A percentile compares a stretch with the other conserved stretches of the same genome.
Conservation (phyloP, 352 stramenopile genomes). For the Phytophthora syringae region DNA sequence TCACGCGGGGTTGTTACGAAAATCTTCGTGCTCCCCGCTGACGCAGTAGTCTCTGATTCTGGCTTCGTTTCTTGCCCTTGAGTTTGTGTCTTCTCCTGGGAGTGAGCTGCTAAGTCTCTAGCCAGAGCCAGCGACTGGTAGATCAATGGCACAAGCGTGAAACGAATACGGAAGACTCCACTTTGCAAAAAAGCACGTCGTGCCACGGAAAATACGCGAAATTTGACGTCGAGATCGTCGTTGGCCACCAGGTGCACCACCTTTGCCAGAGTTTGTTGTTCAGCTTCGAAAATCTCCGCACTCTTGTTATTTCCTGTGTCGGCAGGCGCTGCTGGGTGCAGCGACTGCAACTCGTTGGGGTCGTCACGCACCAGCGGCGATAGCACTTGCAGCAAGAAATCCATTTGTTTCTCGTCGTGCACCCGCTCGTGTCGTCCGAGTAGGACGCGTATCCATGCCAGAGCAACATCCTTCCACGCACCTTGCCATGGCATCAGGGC, state of each 20-base stretch:
- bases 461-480: conserved; percentile 56
- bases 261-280: conserved; percentile 93
- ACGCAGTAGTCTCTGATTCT: not conserved
- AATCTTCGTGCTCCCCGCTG: not conserved
- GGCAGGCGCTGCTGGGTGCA: conserved; percentile 4
- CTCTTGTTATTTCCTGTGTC: conserved; percentile 24
- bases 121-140: conserved; percentile 91
- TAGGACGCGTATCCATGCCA: conserved; percentile 58
- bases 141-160: conserved; percentile 94
- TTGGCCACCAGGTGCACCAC: conserved; percentile 94
- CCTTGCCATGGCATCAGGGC: conserved; percentile 59
- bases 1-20: conserved; percentile 84
- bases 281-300: conserved; percentile 70
- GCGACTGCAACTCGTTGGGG: conserved; percentile 41
- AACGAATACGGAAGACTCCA: conserved; percentile 87
- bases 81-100: conserved; percentile 21
- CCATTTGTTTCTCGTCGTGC: conserved; percentile 44
- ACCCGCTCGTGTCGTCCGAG: conserved; percentile 49
- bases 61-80: conserved; percentile 21
- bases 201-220: conserved; percentile 66
- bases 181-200: conserved; percentile 85
- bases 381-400: conserved; percentile 80
- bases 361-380: conserved; percentile 91
- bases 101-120: conserved; percentile 38
- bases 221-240: conserved; percentile 66